A percentile compares a stretch with the other conserved stretches of the same genome.
Evolutionary conservation across 1,284 basidiomycete genomes (phyloP).

Genomic region (Puccinia triticina): DNA sequence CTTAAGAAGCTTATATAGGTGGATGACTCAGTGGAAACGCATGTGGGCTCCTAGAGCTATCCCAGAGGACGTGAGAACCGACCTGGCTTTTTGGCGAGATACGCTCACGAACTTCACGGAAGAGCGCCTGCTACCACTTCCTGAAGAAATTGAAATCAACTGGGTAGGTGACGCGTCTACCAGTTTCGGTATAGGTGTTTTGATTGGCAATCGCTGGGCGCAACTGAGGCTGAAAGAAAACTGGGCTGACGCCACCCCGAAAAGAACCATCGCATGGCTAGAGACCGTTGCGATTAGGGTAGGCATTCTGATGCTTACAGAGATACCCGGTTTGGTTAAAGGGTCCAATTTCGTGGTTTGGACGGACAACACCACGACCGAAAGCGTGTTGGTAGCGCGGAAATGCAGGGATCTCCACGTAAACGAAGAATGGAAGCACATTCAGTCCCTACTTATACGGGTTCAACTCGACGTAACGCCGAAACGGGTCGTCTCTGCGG

Average conservation of each 20-base stretch:
- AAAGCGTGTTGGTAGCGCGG: not conserved
- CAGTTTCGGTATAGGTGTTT: not conserved
- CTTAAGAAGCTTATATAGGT: too few relatives aligned
- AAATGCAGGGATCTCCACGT: not conserved
- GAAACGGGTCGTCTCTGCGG: not conserved
- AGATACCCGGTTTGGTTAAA: not conserved
- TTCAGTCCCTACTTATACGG: not conserved
- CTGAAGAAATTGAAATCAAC: not conserved
- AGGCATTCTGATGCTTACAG: not conserved
- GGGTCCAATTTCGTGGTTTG: constrained; percentile 1
- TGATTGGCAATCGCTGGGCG: not conserved
- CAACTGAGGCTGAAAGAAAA: not conserved
- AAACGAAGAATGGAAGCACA: constrained; percentile 26
- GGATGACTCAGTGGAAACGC: too few relatives aligned
- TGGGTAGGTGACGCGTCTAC: constrained; percentile 5
- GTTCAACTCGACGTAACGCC: not conserved
- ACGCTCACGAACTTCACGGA: not conserved
- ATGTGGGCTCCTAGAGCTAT: too few relatives aligned
- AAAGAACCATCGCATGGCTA: not conserved
- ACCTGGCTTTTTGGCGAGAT: too few relatives aligned
- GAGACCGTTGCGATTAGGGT: not conserved
- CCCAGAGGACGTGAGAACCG: too few relatives aligned
- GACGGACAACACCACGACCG: constrained; percentile 5
- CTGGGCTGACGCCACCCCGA: not conserved
- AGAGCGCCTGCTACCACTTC: not conserved